phyloP scores from a whole-genome alignment of 2,329 filamentous ascomycete species.

The Leptoxyphium fumago region DNA sequence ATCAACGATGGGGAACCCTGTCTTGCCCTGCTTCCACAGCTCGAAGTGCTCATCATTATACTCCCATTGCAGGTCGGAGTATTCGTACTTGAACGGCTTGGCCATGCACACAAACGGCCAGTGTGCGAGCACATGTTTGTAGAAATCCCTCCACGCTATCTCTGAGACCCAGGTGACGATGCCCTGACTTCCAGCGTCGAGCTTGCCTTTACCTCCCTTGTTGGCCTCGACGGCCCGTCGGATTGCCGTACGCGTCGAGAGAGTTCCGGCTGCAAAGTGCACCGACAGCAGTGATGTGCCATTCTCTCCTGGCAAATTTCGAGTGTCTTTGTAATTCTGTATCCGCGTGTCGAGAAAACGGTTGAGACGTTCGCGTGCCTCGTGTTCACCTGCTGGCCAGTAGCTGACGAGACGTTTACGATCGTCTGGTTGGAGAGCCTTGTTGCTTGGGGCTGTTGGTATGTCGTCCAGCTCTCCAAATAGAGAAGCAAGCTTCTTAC shows the following conservation, averaged over 20 bases:
- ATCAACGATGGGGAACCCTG: constrained; percentile 72
- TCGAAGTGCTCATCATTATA: constrained; percentile 54
- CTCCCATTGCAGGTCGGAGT: constrained; percentile 70
- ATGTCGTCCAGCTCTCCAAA: constrained; percentile 41
- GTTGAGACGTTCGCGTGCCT: constrained; percentile 47
- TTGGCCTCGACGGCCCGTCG: constrained; percentile 48
- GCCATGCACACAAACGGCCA: constrained; percentile 78
- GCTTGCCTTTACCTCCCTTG: constrained; percentile 36
- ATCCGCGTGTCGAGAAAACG: constrained; percentile 55
- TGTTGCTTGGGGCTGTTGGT: constrained; percentile 48
- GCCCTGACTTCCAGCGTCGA: constrained; percentile 52
- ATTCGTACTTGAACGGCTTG: constrained; percentile 70
- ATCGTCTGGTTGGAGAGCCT: constrained; percentile 45
- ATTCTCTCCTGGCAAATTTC: constrained; percentile 50
- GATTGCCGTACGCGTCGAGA: constrained; percentile 54
- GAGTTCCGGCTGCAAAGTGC: constrained; percentile 54
- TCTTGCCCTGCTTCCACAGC: constrained; percentile 60
- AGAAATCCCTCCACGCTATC: constrained; percentile 77
- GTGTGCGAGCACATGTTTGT: constrained; percentile 68
- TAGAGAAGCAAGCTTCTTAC: constrained; percentile 36
- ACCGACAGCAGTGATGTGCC: constrained; percentile 57
- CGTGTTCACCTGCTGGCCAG: constrained; percentile 65
- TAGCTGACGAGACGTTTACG: constrained; percentile 41
- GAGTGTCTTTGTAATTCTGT: constrained; percentile 43
- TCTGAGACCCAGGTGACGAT: constrained; percentile 66